Conservation (phyloP, 208 protist genomes). For the Crithidia thermophila region DNA sequence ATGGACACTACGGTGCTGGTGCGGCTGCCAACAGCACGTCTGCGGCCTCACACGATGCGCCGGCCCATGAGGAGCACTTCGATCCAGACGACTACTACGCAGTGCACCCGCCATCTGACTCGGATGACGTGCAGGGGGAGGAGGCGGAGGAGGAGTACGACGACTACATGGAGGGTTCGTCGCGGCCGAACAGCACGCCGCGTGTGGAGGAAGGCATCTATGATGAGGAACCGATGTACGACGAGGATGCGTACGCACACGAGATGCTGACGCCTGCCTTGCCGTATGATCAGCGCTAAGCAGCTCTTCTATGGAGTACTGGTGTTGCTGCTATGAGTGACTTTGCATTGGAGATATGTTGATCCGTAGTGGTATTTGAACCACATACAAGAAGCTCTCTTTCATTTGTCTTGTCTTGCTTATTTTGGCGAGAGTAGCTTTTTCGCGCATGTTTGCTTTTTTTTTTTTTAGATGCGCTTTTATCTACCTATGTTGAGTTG, state of each 20-base stretch:
- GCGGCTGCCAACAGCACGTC: conserved; percentile 1
- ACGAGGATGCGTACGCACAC: not conserved
- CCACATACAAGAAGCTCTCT: too few relatives aligned
- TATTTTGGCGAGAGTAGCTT: too few relatives aligned
- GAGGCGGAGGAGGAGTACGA: conserved; percentile 15
- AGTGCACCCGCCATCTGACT: not conserved
- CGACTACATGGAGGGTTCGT: conserved; percentile 4
- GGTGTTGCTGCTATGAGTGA: not conserved
- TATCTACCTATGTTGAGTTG: too few relatives aligned
- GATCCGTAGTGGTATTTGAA: too few relatives aligned
- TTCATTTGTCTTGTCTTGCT: too few relatives aligned
- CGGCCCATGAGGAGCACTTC: not conserved
- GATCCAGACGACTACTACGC: not conserved
- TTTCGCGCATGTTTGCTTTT: not conserved
- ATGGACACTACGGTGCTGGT: not conserved
- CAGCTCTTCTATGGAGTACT: not conserved
- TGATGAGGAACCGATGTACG: conserved; percentile 10
- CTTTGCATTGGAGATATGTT: too few relatives aligned
- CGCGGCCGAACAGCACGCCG: conserved; percentile 5
- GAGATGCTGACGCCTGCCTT: conserved; percentile 3
- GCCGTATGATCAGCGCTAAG: not conserved
- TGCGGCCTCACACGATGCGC: too few relatives aligned
- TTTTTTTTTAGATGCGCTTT: too few relatives aligned
- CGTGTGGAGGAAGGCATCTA: conserved; percentile 11
- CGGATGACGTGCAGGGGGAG: not conserved